Evolutionary conservation across 441 rosid species (phyloP).

Genomic region (Populus tomentosa): DNA sequence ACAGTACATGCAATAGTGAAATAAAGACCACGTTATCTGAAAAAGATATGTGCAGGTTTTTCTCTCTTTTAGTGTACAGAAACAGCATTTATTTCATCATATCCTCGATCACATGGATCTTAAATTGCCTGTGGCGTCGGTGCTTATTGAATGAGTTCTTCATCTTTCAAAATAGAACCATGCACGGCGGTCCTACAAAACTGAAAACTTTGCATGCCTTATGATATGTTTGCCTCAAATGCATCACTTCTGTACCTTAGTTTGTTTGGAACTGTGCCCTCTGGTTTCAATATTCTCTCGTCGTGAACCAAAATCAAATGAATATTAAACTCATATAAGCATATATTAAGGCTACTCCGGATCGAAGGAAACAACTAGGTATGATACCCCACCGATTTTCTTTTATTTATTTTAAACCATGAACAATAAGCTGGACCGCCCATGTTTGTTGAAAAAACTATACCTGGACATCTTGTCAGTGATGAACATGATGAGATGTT

Average conservation of each 20-base stretch:
- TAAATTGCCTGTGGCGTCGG: background rate
- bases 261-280: background rate
- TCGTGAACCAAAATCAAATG: no score
- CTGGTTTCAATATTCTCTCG: background rate
- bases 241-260: background rate
- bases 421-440: no score
- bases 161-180: background rate
- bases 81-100: no score
- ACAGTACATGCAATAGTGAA: background rate
- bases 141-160: background rate
- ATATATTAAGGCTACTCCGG: no score
- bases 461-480: no score
- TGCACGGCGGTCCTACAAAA: background rate
- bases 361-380: no score
- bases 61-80: background rate
- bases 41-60: background rate
- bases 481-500: no score
- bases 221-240: background rate
- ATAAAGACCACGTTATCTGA: slow-evolving; percentile 19
- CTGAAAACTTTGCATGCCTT: background rate
- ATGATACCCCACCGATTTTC: no score
- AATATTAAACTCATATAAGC: no score
- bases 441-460: no score
- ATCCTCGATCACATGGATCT: background rate
- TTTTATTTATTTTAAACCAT: no score